Base-by-base conservation (phyloP, 176 grass and related monocot species). In the Cocos nucifera region DNA sequence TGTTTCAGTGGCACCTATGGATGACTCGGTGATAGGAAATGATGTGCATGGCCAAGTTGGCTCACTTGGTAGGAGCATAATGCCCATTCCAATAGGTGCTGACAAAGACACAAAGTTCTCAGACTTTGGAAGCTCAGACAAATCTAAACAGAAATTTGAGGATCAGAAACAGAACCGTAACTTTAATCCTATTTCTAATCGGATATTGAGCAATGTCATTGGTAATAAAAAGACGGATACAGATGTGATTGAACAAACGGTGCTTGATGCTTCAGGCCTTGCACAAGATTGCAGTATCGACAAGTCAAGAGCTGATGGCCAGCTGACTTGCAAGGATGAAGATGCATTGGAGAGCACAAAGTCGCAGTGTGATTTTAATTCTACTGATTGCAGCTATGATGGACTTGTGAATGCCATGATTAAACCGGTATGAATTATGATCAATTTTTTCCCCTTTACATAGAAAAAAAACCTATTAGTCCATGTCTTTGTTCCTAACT, bases 341-440 rank as follows among this genome's bases (percentile, higher is more conserved):
- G 57, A n/a, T 29, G 70, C 81, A 1, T 63, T 75, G 84, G 70
- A 67, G 8, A 56, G 70, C 63, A 72, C 70, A 67, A 71, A 67
- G 61, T 67, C 57, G 27, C 71, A 87, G 29, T 75, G 65, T 67
- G 84, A 53, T 9, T 65, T 82, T n/a, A 78, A 70, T 51, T 44
- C 10, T 44, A 12, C 1, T 44, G 35, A 3, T 14, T 75, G 84
- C 57, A 27, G 23, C 2, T 12, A 59, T 7, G 58, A 69, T 14
- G 63, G 32, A 3, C 20, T 72, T 64, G 14, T 77, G 0, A 19
- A 19, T 1, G n/a, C 5, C 14, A 25, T 58, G 58, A 2, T 59
- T 50, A 64, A 77, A 14, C 12, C 70, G 3, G 58, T 85, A 76
- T 30, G 28, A 30, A 30, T 30, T 30, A 30, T 76, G 58, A 63